Evolutionary conservation across 2,329 filamentous ascomycete species (phyloP), one percentile per base, ranked within the genome.

Genomic region (Alternaria ventricosa): DNA sequence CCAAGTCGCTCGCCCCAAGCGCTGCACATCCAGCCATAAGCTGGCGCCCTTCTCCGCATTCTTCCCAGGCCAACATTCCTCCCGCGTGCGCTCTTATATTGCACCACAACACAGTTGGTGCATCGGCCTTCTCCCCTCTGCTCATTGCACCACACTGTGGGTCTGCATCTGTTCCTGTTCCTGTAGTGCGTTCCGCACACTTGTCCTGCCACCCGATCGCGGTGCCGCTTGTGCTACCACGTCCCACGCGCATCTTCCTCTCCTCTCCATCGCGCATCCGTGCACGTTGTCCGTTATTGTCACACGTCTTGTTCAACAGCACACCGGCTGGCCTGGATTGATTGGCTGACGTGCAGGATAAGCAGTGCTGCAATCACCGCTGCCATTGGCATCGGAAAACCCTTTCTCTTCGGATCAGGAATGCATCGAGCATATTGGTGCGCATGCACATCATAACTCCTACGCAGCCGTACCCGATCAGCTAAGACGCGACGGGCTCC

Each of bases 401-500:
- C 75, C 79, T 53, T 78, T 83, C 65, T 75, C 76, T 63, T 79
- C 82, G 72, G 82, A 84, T 61, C 77, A 81, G 64, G 81, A 83
- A 70, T 83, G 80, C 78, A 78, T 81, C 73, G 81, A 83, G 63
- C 79, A 82, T 57, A 82, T 82, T 72, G 74, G 77, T 63, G 71
- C 76, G 66, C 81, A 84, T 81, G 80, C 81, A 75, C 78, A 83
- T 78, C 82, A 83, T 76, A 76, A 73, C 66, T 74, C 75, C 65
- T 84, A 80, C 77, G 75, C 80, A 71, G 74, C 75, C 65, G 78
- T 81, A 70, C 81, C 85, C 71, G 84, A 86, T 71, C 81, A 81
- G 67, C 79, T 82, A 75, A 83, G 85, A 72, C 84, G 84, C 79
- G 84, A 86, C 76, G 82, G 81, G 71, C 74, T 79, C 63, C 78